These are phyloP conservation scores for Talaromyces pinophilus DNA, from an alignment of 2,329 filamentous ascomycete genomes.

Conservation along the genomic window DNA sequence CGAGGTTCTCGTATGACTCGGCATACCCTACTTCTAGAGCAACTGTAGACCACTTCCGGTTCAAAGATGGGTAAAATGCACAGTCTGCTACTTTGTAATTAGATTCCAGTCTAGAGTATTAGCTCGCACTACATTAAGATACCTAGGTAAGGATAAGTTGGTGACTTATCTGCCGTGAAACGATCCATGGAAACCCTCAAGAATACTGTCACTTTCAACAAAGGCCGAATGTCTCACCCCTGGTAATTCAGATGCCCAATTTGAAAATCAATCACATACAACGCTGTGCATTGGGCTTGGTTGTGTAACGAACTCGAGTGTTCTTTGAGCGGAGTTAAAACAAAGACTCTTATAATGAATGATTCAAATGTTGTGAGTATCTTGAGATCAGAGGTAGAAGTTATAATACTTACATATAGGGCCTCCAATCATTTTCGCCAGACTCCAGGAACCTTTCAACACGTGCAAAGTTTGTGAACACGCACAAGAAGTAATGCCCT, in stretches of 20 bases:
- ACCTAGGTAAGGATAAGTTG: not conserved
- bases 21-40: not conserved
- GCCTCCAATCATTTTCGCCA: not conserved
- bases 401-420: too few relatives aligned
- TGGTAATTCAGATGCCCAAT: not conserved
- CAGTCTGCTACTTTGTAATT: not conserved
- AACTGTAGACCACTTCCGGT: not conserved
- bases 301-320: not conserved
- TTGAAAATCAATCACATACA: not conserved
- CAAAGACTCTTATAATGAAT: not conserved
- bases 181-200: not conserved
- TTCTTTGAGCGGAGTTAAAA: not conserved
- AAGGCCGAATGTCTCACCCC: not conserved
- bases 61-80: not conserved
- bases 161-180: not conserved
- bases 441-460: not conserved
- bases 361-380: not conserved
- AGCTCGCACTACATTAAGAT: not conserved
- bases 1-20: not conserved
- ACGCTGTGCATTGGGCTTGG: not conserved
- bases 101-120: not conserved
- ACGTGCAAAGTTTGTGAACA: not conserved
- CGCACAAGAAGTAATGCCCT: conserved; percentile 15
- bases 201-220: not conserved
- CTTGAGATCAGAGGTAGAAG: not conserved